Conservation (phyloP, 78 protist genomes). For the Cavenderia fasciculata region DNA sequence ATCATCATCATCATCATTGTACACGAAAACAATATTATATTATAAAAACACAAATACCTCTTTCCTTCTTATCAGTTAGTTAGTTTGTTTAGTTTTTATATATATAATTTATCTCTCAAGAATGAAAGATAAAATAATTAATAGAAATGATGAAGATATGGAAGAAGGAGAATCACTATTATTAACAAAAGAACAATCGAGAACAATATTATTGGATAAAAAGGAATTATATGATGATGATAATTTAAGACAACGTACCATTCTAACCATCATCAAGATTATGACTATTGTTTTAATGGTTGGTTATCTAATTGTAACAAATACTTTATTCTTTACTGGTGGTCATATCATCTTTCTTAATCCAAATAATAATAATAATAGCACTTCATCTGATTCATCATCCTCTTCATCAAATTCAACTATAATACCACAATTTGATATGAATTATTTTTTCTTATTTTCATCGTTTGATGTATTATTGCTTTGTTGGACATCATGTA, state of each 20-base stretch:
- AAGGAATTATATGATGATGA: too few species aligned
- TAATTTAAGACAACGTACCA: background rate
- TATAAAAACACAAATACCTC: too few species aligned
- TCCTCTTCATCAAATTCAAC: background rate
- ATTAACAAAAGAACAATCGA: too few species aligned
- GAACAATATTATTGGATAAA: too few species aligned
- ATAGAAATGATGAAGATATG: too few species aligned
- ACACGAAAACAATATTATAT: too few species aligned
- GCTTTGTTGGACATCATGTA: background rate
- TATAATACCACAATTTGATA: conserved; percentile 8
- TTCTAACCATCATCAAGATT: background rate
- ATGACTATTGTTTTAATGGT: conserved; percentile 5
- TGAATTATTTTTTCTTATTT: conserved; percentile 52
- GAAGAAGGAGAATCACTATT: too few species aligned
- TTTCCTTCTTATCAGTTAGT: too few species aligned
- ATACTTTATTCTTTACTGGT: conserved; percentile 22
- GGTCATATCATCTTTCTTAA: conserved; percentile 15
- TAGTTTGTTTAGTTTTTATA: too few species aligned
- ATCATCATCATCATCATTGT: too few species aligned
- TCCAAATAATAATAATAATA: background rate
- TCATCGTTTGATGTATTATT: conserved; percentile 43
- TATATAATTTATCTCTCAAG: too few species aligned
- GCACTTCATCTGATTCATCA: background rate
- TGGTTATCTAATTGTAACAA: conserved; percentile 19
- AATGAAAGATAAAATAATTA: too few species aligned